Conservation (phyloP, 208 protist genomes). For the Crithidia bombi region DNA sequence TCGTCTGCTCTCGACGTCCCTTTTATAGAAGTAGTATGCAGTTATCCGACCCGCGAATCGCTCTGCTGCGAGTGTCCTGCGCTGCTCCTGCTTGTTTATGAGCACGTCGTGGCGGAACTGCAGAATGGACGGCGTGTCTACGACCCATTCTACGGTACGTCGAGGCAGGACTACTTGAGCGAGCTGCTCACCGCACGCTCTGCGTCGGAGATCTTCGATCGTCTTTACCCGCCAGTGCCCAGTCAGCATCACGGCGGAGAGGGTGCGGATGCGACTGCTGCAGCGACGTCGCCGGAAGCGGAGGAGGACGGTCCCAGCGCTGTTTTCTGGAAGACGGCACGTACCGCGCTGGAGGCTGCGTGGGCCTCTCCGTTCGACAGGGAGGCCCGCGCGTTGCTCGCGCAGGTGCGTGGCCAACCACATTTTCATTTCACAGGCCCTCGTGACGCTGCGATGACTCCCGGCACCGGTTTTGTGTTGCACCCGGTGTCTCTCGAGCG, state of each 20-base stretch:
- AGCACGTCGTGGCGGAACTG: constrained; percentile 63
- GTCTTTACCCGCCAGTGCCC: constrained; percentile 7
- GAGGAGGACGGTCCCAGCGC: not conserved
- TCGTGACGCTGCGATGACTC: not conserved
- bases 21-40: constrained; percentile 59
- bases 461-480: constrained; percentile 46
- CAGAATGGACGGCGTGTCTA: constrained; percentile 27
- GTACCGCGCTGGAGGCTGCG: constrained; percentile 42
- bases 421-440: constrained; percentile 43
- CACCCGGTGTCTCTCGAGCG: constrained; percentile 58
- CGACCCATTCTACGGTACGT: constrained; percentile 47
- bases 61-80: constrained; percentile 78
- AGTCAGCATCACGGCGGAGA: not conserved
- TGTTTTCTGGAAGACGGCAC: constrained; percentile 58
- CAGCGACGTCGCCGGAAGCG: not conserved
- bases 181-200: constrained; percentile 46
- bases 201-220: constrained; percentile 33
- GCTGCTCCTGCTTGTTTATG: constrained; percentile 58
- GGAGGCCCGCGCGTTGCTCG: constrained; percentile 28
- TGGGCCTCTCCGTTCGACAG: constrained; percentile 40
- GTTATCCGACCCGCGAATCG: constrained; percentile 51
- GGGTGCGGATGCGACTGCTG: not conserved
- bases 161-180: constrained; percentile 45
- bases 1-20: constrained; percentile 29
- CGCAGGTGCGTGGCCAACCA: constrained; percentile 36